Base-by-base conservation (phyloP, 805 yeast species). In the Lachancea quebecensis region DNA sequence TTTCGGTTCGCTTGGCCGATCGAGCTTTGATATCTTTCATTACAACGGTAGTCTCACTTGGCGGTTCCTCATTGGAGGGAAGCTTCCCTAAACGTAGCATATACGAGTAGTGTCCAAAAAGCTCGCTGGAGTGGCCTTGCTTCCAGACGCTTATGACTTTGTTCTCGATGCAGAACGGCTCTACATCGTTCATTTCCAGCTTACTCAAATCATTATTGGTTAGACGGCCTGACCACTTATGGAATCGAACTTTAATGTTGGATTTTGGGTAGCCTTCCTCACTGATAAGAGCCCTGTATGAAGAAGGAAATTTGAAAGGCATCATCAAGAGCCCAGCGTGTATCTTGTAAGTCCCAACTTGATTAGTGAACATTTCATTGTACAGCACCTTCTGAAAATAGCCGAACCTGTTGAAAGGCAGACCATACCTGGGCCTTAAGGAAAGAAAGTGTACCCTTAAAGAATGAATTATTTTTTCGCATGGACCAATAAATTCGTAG, bases 101-200 rank as follows among this genome's bases (percentile, higher is more conserved):
- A 10, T 35, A 10, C 4, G 43, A 17, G 15, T 44, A 39, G 21
- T 18, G 25, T 14, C 39, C 32, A 33, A 53, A 46, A 31, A 31
- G 43, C 11, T 48, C 47, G 28, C 43, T 47, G 18, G 51, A 53
- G 5, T 38, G 41, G 1, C 49, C 49, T 5, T 40, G 46, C 29
- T 46, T 52, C 57, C 57, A 54, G 10, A 54, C 47, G 8, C 55
- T 52, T 7, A 53, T 41, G 2, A 54, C 38, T 25, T 51, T 50
- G 12, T 44, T 27, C 16, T 42, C 40, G 14, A 46, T 37, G 9
- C 41, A 32, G 10, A 28, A 45, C 9, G 50, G 46, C 12, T 39
- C 29, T n/a, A 54, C 32, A 10, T 47, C 40, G 16, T 45, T 39
- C 6, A 16, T 35, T 15, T 30, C 21, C 17, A 54, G 39, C 10